Percentiles rank a stretch among this genome's conserved stretches.
phyloP scores from a whole-genome alignment of 2,329 filamentous ascomycete genomes.

The Aspergillus pseudotamarii region DNA sequence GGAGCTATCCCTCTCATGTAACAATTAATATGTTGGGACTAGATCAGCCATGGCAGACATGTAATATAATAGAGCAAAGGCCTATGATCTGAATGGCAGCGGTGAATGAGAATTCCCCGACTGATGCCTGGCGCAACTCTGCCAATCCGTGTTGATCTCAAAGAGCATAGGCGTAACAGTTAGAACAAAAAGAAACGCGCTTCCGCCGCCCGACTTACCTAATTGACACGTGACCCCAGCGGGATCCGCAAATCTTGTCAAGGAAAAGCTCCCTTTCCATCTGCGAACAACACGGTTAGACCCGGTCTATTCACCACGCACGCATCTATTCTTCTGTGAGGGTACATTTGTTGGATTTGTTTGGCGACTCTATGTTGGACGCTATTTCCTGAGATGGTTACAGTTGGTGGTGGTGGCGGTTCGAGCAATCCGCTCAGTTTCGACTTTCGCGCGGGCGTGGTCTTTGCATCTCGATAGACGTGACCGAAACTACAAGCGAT shows the following conservation, averaged over 20 bases:
- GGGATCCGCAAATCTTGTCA: constrained; percentile 27
- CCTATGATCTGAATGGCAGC: background rate
- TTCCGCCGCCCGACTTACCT: constrained; percentile 15
- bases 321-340: constrained; percentile 10
- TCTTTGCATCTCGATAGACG: constrained; percentile 22
- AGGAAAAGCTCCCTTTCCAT: constrained; percentile 26
- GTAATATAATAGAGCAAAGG: background rate
- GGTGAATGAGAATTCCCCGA: background rate
- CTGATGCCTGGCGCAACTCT: background rate
- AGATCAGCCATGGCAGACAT: constrained; percentile 15
- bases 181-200: constrained; percentile 8
- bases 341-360: constrained; percentile 1
- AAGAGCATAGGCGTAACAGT: background rate
- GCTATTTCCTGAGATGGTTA: constrained; percentile 41
- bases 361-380: constrained; percentile 22
- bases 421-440: constrained; percentile 43
- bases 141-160: background rate
- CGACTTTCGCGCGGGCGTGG: constrained; percentile 34
- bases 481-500: constrained; percentile 26
- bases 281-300: constrained; percentile 18
- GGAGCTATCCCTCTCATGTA: constrained; percentile 11
- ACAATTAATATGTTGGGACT: constrained; percentile 13
- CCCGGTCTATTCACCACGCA: constrained; percentile 19
- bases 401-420: constrained; percentile 37
- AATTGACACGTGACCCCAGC: constrained; percentile 21